A percentile compares a stretch with the other conserved stretches of the same genome.
These are phyloP conservation scores for Trichoderma oligosporum DNA, from an alignment of 2,329 filamentous ascomycete species.

Conservation along the genomic window DNA sequence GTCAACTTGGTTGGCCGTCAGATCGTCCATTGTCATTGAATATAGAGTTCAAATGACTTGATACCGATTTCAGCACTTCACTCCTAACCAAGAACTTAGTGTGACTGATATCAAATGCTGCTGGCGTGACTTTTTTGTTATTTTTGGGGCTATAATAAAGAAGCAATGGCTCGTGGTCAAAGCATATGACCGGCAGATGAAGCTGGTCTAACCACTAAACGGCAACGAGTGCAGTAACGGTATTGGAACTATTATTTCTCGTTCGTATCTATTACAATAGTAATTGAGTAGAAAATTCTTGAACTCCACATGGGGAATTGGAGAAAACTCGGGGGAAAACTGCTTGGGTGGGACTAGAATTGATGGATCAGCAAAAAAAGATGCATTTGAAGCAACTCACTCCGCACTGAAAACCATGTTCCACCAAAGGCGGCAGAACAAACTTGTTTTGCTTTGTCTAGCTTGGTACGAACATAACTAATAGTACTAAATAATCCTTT, in stretches of 20 bases:
- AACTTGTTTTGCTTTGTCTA: neutral
- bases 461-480: neutral
- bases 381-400: neutral
- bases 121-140: constrained; percentile 7
- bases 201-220: neutral
- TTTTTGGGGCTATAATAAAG: too few species aligned
- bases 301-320: constrained; percentile 8
- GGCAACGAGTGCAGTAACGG: neutral
- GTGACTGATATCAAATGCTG: constrained; percentile 4
- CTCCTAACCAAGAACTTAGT: neutral
- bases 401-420: neutral
- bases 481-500: neutral
- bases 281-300: neutral
- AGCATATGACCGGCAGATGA: too few species aligned
- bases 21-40: constrained; percentile 14
- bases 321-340: neutral
- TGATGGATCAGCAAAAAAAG: constrained; percentile 1
- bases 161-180: neutral
- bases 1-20: constrained; percentile 1
- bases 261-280: neutral
- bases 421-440: neutral
- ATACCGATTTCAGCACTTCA: neutral
- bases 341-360: neutral
- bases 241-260: neutral
- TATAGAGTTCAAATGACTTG: neutral